Conservation (phyloP, 2,329 filamentous ascomycete species). For the Penicillium freii region DNA sequence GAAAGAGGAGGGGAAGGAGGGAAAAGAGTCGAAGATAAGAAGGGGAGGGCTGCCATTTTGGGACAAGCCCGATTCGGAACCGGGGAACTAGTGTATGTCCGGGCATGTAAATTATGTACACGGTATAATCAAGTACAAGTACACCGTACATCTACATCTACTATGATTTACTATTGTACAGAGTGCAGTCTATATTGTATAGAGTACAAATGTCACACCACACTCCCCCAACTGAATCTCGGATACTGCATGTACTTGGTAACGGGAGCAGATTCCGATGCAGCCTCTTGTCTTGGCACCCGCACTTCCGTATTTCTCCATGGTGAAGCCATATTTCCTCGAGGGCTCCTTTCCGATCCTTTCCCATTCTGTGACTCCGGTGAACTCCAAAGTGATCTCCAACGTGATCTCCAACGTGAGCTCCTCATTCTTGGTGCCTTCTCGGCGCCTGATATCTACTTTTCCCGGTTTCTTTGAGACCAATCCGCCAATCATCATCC, state of each 20-base stretch:
- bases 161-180: too few species aligned
- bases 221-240: too few species aligned
- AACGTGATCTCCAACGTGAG: background rate
- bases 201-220: too few species aligned
- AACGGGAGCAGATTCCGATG: background rate
- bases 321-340: background rate
- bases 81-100: background rate
- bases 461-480: background rate
- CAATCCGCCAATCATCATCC: background rate
- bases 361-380: slow-evolving; percentile 25
- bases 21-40: slow-evolving; percentile 16
- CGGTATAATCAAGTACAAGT: background rate
- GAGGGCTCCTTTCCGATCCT: slow-evolving; percentile 19
- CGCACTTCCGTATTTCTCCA: background rate
- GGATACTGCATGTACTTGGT: background rate
- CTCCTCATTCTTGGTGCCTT: background rate
- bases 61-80: slow-evolving; percentile 17
- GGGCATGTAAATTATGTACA: too few species aligned
- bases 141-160: too few species aligned
- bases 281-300: background rate
- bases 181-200: too few species aligned
- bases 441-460: background rate
- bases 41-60: slow-evolving; percentile 17
- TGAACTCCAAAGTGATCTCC: slow-evolving; percentile 15
- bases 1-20: slow-evolving; percentile 1